Percentiles rank a stretch among this genome's conserved stretches.
Conservation (phyloP, 1,284 basidiomycete species). For the Bothia castanella region DNA sequence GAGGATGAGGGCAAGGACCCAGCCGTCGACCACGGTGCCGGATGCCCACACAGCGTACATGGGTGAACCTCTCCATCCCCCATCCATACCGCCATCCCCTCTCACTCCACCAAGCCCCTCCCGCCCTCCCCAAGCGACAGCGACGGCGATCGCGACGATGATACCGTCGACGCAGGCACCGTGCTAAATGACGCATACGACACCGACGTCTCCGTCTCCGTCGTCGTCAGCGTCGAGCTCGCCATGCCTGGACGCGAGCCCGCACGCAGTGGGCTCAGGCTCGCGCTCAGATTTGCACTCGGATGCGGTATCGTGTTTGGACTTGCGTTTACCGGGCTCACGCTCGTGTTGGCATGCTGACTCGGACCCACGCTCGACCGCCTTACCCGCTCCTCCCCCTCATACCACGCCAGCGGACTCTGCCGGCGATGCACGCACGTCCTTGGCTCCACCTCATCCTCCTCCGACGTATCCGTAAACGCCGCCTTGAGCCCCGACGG, state of each 20-base stretch:
- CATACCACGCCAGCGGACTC: too few relatives aligned
- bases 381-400: background rate
- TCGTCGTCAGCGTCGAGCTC: conserved; percentile 21
- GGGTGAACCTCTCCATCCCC: too few relatives aligned
- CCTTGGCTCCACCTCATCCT: conserved; percentile 16
- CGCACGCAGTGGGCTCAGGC: background rate
- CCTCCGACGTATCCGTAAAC: conserved; percentile 21
- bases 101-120: too few relatives aligned
- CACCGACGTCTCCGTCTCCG: conserved; percentile 16
- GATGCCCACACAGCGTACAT: conserved; percentile 23
- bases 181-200: conserved; percentile 28
- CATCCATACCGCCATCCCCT: too few relatives aligned
- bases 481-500: conserved; percentile 25
- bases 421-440: too few relatives aligned
- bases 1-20: too few relatives aligned
- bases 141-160: conserved; percentile 19
- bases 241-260: conserved; percentile 23
- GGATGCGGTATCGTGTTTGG: background rate
- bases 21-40: too few relatives aligned
- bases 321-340: background rate
- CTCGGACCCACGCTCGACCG: background rate
- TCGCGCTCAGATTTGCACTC: background rate
- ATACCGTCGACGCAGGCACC: conserved; percentile 18
- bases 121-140: too few relatives aligned
- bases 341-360: background rate